A percentile compares a stretch with the other conserved stretches of the same genome.
phyloP scores from a whole-genome alignment of 2,329 filamentous ascomycete genomes.

The Talaromyces islandicus region DNA sequence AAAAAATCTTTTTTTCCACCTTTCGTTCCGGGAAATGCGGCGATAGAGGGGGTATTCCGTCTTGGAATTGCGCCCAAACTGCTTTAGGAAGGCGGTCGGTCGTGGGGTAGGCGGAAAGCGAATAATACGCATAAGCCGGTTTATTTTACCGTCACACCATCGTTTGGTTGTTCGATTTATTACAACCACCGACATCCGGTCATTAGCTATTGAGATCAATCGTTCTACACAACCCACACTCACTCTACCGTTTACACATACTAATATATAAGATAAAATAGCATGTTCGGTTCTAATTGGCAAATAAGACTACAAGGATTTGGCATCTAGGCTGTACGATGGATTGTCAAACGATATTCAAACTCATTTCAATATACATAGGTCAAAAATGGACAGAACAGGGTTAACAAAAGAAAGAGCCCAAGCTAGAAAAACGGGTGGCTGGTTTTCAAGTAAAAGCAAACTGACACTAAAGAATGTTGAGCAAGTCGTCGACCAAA shows the following conservation, averaged over 20 bases:
- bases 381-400: not conserved
- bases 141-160: not conserved
- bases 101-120: not conserved
- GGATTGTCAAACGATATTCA: not conserved
- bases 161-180: not conserved
- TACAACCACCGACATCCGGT: not conserved
- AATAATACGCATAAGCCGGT: not conserved
- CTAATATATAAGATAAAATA: not conserved
- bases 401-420: not conserved
- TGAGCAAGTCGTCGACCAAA: not conserved
- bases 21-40: conserved; percentile 5
- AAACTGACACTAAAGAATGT: not conserved
- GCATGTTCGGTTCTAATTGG: not conserved
- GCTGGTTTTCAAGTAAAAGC: not conserved
- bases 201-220: too few relatives aligned
- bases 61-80: not conserved
- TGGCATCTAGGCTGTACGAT: not conserved
- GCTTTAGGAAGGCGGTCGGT: conserved; percentile 3
- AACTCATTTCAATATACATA: not conserved
- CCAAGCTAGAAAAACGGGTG: not conserved
- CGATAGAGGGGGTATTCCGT: not conserved
- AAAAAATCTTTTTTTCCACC: conserved; percentile 3
- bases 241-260: not conserved
- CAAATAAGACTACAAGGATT: not conserved
- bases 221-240: not conserved